A percentile compares a stretch with the other conserved stretches of the same genome.
Conservation (phyloP, 139 green algal genomes). For the Eudorina sp. region DNA sequence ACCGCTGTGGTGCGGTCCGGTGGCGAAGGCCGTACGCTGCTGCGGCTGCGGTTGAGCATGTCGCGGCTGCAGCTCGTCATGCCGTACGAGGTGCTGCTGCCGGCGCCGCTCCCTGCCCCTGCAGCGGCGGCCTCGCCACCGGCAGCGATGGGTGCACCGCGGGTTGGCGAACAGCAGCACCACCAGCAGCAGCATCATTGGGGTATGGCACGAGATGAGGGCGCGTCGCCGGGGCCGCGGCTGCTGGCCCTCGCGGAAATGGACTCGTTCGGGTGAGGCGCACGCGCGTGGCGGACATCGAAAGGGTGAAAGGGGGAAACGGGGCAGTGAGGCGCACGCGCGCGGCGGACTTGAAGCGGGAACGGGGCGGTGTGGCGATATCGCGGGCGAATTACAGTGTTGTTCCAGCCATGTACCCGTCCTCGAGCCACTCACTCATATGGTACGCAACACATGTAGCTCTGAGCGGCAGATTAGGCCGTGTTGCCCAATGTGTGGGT, state of each 20-base stretch:
- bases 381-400: too few relatives aligned
- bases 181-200: background rate
- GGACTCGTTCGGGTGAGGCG: too few relatives aligned
- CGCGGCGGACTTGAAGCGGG: too few relatives aligned
- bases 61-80: constrained; percentile 37
- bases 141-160: background rate
- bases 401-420: too few relatives aligned
- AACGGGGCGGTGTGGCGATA: too few relatives aligned
- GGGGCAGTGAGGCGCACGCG: too few relatives aligned
- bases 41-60: constrained; percentile 34
- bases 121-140: background rate
- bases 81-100: constrained; percentile 50
- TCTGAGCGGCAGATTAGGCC: too few relatives aligned
- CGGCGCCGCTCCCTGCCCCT: background rate
- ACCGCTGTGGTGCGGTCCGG: constrained; percentile 33
- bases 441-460: too few relatives aligned
- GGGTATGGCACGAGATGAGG: background rate
- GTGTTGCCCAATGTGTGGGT: too few relatives aligned
- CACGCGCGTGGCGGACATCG: too few relatives aligned
- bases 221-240: background rate
- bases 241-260: constrained; percentile 56
- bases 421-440: too few relatives aligned
- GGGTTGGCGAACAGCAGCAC: constrained; percentile 1
- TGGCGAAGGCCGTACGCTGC: constrained; percentile 1
- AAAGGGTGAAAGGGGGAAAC: too few relatives aligned